Evolutionary conservation across 2,329 filamentous ascomycete species (phyloP).

Genomic region (Aciculosporium take): DNA sequence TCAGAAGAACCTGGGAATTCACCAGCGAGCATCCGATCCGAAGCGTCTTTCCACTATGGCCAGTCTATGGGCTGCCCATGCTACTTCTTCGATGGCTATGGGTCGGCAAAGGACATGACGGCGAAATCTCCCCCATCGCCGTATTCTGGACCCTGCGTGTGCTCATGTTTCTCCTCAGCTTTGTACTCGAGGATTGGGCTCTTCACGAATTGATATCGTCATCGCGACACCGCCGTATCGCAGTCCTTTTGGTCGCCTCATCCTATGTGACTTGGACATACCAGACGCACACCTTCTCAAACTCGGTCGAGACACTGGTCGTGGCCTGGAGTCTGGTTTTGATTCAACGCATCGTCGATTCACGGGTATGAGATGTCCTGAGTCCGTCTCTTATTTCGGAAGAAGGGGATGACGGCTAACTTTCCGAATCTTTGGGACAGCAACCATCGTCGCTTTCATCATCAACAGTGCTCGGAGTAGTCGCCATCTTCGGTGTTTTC

Average conservation of each 20-base stretch:
- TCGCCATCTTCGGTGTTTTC: conserved; percentile 77
- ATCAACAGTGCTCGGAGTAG: conserved; percentile 63
- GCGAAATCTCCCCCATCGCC: conserved; percentile 64
- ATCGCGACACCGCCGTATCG: conserved; percentile 54
- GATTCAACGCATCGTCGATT: conserved; percentile 70
- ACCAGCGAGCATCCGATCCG: conserved; percentile 77
- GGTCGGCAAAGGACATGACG: conserved; percentile 66
- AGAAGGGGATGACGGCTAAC: conserved; percentile 13
- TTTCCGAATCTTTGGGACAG: conserved; percentile 22
- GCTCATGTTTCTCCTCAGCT: conserved; percentile 89
- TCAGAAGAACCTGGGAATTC: conserved; percentile 91
- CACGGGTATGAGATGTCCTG: conserved; percentile 44
- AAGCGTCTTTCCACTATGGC: conserved; percentile 94
- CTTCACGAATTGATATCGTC: conserved; percentile 79
- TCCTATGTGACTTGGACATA: conserved; percentile 99
- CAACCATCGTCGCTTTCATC: conserved; percentile 63
- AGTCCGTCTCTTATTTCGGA: conserved; percentile 1
- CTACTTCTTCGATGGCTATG: conserved; percentile 83
- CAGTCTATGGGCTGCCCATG: conserved; percentile 88
- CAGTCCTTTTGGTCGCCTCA: conserved; percentile 75
- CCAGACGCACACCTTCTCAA: conserved; percentile 96
- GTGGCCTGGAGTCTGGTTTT: conserved; percentile 90
- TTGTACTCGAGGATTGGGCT: conserved; percentile 96
- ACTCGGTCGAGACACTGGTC: conserved; percentile 85
- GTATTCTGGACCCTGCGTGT: conserved; percentile 83